A percentile compares a stretch with the other conserved stretches of the same genome.
Evolutionary conservation across 2,329 filamentous ascomycete genomes (phyloP).

Genomic region (Aphanocladium album): DNA sequence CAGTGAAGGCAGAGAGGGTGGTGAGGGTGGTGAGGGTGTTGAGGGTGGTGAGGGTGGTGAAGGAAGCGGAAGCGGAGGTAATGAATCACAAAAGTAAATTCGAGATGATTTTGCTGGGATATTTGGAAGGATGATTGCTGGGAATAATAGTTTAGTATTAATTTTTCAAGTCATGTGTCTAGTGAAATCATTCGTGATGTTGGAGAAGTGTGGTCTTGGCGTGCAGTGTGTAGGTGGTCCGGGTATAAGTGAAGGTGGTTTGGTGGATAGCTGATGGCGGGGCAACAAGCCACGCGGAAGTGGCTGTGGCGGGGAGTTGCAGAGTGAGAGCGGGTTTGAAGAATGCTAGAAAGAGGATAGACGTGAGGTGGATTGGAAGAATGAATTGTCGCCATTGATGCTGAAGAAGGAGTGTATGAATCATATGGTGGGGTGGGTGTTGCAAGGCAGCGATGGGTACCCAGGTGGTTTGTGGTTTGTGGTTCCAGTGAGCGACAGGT

Average conservation of each 20-base stretch:
- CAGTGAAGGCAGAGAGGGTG: neutral
- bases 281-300: neutral
- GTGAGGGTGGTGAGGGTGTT: neutral
- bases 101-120: neutral
- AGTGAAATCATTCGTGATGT: neutral
- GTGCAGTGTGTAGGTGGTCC: neutral
- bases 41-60: neutral
- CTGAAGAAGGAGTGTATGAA: neutral
- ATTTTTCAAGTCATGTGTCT: constrained; percentile 5
- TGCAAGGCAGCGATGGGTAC: neutral
- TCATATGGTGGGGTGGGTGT: neutral
- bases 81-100: neutral
- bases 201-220: constrained; percentile 6
- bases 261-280: neutral
- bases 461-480: too few relatives aligned
- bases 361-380: neutral
- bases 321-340: neutral
- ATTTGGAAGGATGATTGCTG: neutral
- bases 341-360: neutral
- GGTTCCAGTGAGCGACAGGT: neutral
- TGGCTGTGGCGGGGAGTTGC: neutral
- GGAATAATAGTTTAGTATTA: neutral
- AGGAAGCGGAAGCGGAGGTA: neutral
- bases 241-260: constrained; percentile 3
- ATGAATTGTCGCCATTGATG: neutral